A percentile compares a stretch with the other conserved stretches of the same genome.
These are phyloP conservation scores for Patellifolia procumbens DNA, from an alignment of 179 eudicot species.

Conservation along the genomic window DNA sequence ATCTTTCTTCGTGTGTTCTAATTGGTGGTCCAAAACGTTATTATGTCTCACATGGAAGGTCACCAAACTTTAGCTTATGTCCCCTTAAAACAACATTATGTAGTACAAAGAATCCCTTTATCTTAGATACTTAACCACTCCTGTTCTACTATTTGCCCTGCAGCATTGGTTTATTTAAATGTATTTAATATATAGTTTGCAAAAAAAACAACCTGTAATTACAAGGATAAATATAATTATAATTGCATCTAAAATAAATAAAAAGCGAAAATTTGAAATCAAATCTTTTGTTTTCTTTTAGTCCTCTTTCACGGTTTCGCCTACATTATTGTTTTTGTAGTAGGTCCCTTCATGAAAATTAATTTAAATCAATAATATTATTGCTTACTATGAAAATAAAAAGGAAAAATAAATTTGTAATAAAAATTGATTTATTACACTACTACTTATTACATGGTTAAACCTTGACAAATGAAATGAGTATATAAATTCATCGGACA, in stretches of 20 bases:
- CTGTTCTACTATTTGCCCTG: slow-evolving; percentile 18
- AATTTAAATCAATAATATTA: background rate
- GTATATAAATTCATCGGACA: too few relatives aligned
- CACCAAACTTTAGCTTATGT: slow-evolving; percentile 24
- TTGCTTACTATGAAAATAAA: too few relatives aligned
- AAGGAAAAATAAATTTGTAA: too few relatives aligned
- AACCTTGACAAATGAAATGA: background rate
- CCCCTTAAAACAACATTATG: slow-evolving; percentile 10
- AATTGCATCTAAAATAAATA: background rate
- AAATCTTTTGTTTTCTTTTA: background rate
- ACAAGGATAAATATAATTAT: background rate
- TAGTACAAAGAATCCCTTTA: slow-evolving; percentile 3
- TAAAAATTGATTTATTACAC: background rate
- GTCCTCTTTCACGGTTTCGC: too few relatives aligned
- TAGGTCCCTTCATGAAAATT: background rate
- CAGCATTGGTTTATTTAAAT: background rate
- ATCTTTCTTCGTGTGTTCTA: background rate
- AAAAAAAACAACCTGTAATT: background rate
- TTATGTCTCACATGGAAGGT: slow-evolving; percentile 24
- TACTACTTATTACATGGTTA: background rate
- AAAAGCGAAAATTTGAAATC: background rate
- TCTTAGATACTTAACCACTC: background rate
- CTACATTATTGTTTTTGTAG: background rate
- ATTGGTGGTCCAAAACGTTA: slow-evolving; percentile 9
- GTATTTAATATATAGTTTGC: background rate